These are phyloP conservation scores for Xylaria sp. DNA, from an alignment of 2,329 filamentous ascomycete species.

Conservation along the genomic window DNA sequence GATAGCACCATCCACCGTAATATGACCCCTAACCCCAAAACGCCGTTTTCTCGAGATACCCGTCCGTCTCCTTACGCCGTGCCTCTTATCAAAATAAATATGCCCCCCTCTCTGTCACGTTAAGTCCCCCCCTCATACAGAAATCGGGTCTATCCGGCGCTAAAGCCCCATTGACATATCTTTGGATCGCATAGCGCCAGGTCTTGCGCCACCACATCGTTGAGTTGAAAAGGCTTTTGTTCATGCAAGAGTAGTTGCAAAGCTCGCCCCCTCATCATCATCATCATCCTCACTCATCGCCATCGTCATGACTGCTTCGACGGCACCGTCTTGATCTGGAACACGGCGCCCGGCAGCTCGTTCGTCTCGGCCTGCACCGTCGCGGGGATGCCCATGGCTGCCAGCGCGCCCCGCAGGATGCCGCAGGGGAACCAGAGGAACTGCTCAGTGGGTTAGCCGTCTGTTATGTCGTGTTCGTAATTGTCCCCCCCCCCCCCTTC, in stretches of 20 bases:
- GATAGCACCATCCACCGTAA: conserved; percentile 14
- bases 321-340: conserved; percentile 88
- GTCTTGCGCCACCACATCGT: no score
- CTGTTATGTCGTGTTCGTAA: not conserved
- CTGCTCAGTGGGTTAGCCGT: conserved; percentile 46
- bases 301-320: conserved; percentile 50
- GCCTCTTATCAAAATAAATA: not conserved
- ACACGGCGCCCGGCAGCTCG: conserved; percentile 85
- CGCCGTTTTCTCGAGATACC: conserved; percentile 23
- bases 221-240: no score
- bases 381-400: conserved; percentile 87
- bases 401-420: conserved; percentile 85
- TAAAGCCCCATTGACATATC: no score
- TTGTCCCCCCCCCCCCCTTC: no score
- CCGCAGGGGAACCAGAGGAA: conserved; percentile 97
- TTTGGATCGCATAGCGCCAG: no score
- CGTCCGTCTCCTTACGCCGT: conserved; percentile 5
- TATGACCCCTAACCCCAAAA: conserved; percentile 7
- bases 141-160: no score
- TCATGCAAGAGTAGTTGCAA: no score
- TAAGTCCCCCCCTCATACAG: no score
- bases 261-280: no score
- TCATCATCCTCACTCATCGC: no score
- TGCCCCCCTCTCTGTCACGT: no score
- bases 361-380: conserved; percentile 89